These are phyloP conservation scores for Botrytis pseudocinerea DNA, from an alignment of 2,329 filamentous ascomycete species.

Conservation along the genomic window DNA sequence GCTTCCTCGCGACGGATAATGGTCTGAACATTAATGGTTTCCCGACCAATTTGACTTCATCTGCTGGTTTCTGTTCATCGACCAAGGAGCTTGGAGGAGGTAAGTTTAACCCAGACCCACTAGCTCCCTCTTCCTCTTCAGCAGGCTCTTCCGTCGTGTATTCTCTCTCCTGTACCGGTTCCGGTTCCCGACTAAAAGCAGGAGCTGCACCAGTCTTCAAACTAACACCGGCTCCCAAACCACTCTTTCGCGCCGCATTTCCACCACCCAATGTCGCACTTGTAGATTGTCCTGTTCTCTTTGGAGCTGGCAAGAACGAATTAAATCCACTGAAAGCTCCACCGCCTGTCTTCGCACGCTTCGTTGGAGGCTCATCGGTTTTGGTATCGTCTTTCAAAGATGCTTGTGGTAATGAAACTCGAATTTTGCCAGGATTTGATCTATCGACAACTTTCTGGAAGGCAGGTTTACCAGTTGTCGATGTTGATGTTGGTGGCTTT, in stretches of 20 bases:
- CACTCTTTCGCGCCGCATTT: slow-evolving; percentile 36
- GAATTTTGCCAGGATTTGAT: slow-evolving; percentile 79
- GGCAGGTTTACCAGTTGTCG: slow-evolving; percentile 52
- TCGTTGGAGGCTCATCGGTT: slow-evolving; percentile 63
- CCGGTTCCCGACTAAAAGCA: slow-evolving; percentile 69
- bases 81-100: slow-evolving; percentile 53
- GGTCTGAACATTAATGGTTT: slow-evolving; percentile 89
- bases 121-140: slow-evolving; percentile 34
- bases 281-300: slow-evolving; percentile 52
- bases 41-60: slow-evolving; percentile 68
- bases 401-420: slow-evolving; percentile 69
- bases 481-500: slow-evolving; percentile 38
- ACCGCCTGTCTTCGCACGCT: slow-evolving; percentile 63
- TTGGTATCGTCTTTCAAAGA: slow-evolving; percentile 42
- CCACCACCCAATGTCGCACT: slow-evolving; percentile 41
- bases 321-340: slow-evolving; percentile 80
- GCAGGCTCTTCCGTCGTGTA: slow-evolving; percentile 29
- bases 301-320: slow-evolving; percentile 82
- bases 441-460: slow-evolving; percentile 82
- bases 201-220: slow-evolving; percentile 82
- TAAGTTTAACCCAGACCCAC: slow-evolving; percentile 40
- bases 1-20: slow-evolving; percentile 76
- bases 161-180: slow-evolving; percentile 29
- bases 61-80: slow-evolving; percentile 55
- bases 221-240: slow-evolving; percentile 58